These are phyloP conservation scores for Emmonsiellopsis sp. DNA, from an alignment of 2,329 filamentous ascomycete species.

Conservation along the genomic window DNA sequence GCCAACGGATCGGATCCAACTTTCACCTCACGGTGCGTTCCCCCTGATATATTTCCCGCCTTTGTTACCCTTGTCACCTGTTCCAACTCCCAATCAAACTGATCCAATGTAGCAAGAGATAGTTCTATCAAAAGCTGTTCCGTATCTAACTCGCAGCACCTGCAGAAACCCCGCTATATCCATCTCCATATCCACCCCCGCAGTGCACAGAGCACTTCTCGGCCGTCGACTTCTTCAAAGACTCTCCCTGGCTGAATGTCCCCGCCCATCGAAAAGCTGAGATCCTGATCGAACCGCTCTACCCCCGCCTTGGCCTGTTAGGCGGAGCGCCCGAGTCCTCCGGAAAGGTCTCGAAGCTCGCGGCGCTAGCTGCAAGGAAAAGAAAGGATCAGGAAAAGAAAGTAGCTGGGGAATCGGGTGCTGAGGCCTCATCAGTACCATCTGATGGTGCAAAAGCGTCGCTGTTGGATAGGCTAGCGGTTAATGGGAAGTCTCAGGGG, in stretches of 20 bases:
- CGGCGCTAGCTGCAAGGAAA: constrained; percentile 76
- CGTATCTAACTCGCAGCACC: constrained; percentile 12
- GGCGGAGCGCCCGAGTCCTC: constrained; percentile 59
- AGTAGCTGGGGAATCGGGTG: constrained; percentile 6
- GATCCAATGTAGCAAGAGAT: not conserved
- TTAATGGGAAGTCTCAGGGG: constrained; percentile 17
- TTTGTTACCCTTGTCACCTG: not conserved
- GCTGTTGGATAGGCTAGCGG: constrained; percentile 30
- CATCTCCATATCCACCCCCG: constrained; percentile 15
- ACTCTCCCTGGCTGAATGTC: constrained; percentile 76
- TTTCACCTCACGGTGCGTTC: not conserved
- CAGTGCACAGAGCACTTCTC: constrained; percentile 28
- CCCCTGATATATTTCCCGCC: not conserved
- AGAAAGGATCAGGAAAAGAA: constrained; percentile 65
- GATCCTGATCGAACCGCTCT: constrained; percentile 53
- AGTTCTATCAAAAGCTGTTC: not conserved
- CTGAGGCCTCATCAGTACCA: constrained; percentile 1
- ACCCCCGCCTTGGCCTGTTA: constrained; percentile 58
- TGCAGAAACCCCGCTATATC: constrained; percentile 15
- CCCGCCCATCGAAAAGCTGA: constrained; percentile 55
- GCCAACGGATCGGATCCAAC: not conserved
- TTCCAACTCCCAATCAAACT: constrained; percentile 1
- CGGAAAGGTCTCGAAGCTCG: constrained; percentile 81
- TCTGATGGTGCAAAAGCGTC: constrained; percentile 20
- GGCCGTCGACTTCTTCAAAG: constrained; percentile 61